Evolutionary conservation across 768 basidiomycete genomes (phyloP), one percentile per base, ranked within the genome.

Genomic region (Lentinula edodes): DNA sequence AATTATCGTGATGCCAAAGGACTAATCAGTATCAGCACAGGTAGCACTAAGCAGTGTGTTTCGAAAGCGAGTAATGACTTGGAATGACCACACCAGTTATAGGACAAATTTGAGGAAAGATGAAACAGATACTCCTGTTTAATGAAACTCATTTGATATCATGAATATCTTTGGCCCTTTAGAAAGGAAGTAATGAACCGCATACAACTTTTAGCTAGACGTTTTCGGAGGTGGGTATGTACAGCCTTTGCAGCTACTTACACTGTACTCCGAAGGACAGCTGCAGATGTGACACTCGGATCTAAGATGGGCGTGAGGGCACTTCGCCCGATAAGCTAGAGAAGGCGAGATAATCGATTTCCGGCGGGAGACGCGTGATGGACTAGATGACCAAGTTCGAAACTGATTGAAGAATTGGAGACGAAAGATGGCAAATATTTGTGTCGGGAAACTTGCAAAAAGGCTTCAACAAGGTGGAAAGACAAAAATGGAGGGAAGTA

Each of bases 391-490:
- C 38, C n/a, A 12, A 41, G 10, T 20, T 43, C 9, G 39, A 41
- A 32, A 28, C 20, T 56, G 55, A 56, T 56, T 56, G 55, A 56
- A 3, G 39, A n/a, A 38, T 55, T 55, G 54, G n/a, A 56, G 39
- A 56, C 55, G 55, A 16, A 23, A 56, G 55, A 56, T 56, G 55
- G 55, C 20, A n/a, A 54, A 54, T 23, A 12, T 28, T 56, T 43
- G 32, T 23, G 38, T 28, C 5, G 41, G 55, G 39, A 56, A 16
- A n/a, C 18, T 39, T 39, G 53, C 16, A 20, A 56, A 20, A 56
- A 23, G 34, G 18, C 32, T 10, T 34, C 34, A 12, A 18, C 38
- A 41, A 36, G 52, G 13, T 2, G 36, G 18, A 52, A 32, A 6
- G 1, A 52, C 5, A 18, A 5, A 16, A 8, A 10, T 50, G 5